A percentile compares a stretch with the other conserved stretches of the same genome.
Evolutionary conservation across 1,139 yeast species (phyloP).

Genomic region (Hansenula anomala): DNA sequence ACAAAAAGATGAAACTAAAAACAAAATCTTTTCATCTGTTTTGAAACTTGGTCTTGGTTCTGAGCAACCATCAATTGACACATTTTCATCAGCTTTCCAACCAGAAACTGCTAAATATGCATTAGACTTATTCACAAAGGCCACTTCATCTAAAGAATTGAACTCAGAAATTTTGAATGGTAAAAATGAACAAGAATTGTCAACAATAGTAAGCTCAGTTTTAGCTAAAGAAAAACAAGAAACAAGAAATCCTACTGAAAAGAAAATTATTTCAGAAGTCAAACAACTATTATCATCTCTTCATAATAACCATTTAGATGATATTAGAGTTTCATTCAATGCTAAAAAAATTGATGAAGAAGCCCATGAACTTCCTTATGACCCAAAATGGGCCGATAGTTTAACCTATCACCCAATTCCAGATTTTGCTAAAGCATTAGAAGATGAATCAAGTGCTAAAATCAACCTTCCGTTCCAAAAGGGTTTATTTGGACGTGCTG

Average conservation of each 20-base stretch:
- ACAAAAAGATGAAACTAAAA: slow-evolving; percentile 12
- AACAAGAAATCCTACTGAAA: slow-evolving; percentile 11
- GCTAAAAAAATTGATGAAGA: slow-evolving; percentile 20
- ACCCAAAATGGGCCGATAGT: slow-evolving; percentile 54
- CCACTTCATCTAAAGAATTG: slow-evolving; percentile 12
- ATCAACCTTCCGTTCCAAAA: slow-evolving; percentile 69
- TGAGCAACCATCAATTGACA: slow-evolving; percentile 6
- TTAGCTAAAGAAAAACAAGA: slow-evolving; percentile 6
- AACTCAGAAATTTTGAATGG: slow-evolving; percentile 9
- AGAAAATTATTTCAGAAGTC: slow-evolving; percentile 15
- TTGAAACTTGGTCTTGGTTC: slow-evolving; percentile 13
- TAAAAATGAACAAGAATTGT: neutral
- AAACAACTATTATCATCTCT: slow-evolving; percentile 19
- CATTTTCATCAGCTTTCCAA: slow-evolving; percentile 7
- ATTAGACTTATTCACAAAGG: slow-evolving; percentile 14
- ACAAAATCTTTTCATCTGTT: slow-evolving; percentile 3
- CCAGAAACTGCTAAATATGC: slow-evolving; percentile 19
- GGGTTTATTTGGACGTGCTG: slow-evolving; percentile 67
- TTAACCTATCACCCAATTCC: slow-evolving; percentile 43
- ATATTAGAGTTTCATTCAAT: slow-evolving; percentile 24
- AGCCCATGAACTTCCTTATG: slow-evolving; percentile 33
- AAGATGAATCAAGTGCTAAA: slow-evolving; percentile 46
- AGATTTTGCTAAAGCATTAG: slow-evolving; percentile 50
- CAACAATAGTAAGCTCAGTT: neutral
- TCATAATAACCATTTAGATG: slow-evolving; percentile 21